phyloP scores from a whole-genome alignment of 805 yeast species.

The Ogataea henricii region DNA sequence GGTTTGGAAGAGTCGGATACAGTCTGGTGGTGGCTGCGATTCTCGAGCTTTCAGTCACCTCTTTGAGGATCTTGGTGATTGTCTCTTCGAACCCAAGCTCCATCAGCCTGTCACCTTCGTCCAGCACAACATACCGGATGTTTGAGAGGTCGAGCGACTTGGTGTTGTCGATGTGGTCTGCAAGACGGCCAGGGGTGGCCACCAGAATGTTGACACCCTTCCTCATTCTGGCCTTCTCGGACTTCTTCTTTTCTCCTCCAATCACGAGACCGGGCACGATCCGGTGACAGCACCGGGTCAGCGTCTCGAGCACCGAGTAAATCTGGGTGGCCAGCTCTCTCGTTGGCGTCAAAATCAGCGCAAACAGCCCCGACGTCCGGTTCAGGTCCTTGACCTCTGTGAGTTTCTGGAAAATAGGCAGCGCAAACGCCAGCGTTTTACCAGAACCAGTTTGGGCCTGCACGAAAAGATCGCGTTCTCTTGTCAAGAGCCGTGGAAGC shows the following conservation, averaged over 20 bases:
- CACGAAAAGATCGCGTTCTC: slow-evolving; percentile 70
- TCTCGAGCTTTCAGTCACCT: slow-evolving; percentile 49
- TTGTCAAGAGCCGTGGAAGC: slow-evolving; percentile 57
- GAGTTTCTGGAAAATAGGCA: slow-evolving; percentile 79
- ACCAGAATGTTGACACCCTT: slow-evolving; percentile 96
- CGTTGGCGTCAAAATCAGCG: slow-evolving; percentile 88
- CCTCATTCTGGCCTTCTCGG: slow-evolving; percentile 93
- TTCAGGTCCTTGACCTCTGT: slow-evolving; percentile 53
- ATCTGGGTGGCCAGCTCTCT: slow-evolving; percentile 94
- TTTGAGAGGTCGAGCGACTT: slow-evolving; percentile 68
- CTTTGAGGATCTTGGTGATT: slow-evolving; percentile 68
- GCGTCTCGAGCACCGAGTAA: slow-evolving; percentile 71
- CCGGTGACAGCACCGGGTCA: slow-evolving; percentile 77
- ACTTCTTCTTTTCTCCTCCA: slow-evolving; percentile 97
- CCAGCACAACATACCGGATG: slow-evolving; percentile 84
- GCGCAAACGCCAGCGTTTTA: slow-evolving; percentile 82
- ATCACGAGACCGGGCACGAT: slow-evolving; percentile 94
- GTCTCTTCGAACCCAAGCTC: slow-evolving; percentile 97
- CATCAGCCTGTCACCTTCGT: slow-evolving; percentile 95
- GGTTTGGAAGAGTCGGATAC: slow-evolving; percentile 63
- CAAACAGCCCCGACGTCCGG: slow-evolving; percentile 83
- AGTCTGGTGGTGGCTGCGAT: slow-evolving; percentile 36
- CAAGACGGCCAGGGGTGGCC: slow-evolving; percentile 95
- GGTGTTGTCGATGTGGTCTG: slow-evolving; percentile 93
- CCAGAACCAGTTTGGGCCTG: slow-evolving; percentile 99